Evolutionary conservation across 2,329 filamentous ascomycete species (phyloP).

Genomic region (Stachybotrys chartarum): DNA sequence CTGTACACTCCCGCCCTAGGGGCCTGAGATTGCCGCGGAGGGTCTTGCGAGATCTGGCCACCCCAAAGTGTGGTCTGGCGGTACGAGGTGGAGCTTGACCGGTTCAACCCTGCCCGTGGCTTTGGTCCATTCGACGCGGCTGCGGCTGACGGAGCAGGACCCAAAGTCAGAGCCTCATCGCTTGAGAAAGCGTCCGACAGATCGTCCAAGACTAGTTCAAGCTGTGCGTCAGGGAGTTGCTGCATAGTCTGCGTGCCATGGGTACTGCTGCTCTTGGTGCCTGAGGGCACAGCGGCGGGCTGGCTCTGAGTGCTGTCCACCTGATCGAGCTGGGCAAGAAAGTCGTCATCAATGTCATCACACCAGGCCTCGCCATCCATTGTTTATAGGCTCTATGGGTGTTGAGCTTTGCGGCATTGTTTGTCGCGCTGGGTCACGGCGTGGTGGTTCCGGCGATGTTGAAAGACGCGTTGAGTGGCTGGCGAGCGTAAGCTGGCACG

Average conservation of each 20-base stretch:
- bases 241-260: background rate
- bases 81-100: slow-evolving; percentile 29
- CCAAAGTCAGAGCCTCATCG: slow-evolving; percentile 15
- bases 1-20: slow-evolving; percentile 36
- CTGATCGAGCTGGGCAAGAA: slow-evolving; percentile 54
- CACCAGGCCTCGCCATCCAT: slow-evolving; percentile 58
- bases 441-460: background rate
- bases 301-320: slow-evolving; percentile 13
- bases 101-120: slow-evolving; percentile 20
- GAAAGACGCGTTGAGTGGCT: slow-evolving; percentile 3
- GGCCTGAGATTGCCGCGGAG: slow-evolving; percentile 16
- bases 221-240: slow-evolving; percentile 6
- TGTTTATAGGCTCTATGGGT: background rate
- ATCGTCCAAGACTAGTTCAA: slow-evolving; percentile 40
- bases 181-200: slow-evolving; percentile 64
- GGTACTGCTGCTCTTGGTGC: slow-evolving; percentile 1
- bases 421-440: background rate
- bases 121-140: slow-evolving; percentile 4
- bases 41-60: slow-evolving; percentile 20
- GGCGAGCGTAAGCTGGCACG: background rate
- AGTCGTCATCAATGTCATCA: slow-evolving; percentile 59
- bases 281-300: background rate
- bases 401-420: background rate
- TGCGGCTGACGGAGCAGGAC: background rate
- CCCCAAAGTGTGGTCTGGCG: slow-evolving; percentile 52